A percentile compares a stretch with the other conserved stretches of the same genome.
Conservation (phyloP, 2,329 filamentous ascomycete genomes). For the Thelonectria rubi region DNA sequence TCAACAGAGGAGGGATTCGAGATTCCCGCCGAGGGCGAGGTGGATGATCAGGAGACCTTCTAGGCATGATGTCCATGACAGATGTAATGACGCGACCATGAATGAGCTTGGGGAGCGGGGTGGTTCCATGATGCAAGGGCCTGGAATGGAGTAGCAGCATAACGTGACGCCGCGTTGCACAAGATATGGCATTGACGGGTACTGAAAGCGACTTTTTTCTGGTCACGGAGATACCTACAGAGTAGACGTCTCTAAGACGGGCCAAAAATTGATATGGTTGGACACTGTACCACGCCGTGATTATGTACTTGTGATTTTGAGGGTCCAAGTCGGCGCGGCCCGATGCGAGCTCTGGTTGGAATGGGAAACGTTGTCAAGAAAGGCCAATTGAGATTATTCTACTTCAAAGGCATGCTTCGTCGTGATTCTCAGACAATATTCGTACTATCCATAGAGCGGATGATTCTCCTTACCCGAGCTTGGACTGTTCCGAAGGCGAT, state of each 20-base stretch:
- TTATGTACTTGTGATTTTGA: background rate
- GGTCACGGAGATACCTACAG: slow-evolving; percentile 19
- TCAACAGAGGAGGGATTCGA: slow-evolving; percentile 94
- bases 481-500: too few relatives aligned
- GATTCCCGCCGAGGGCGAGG: slow-evolving; percentile 83
- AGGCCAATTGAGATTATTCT: too few relatives aligned
- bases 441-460: too few relatives aligned
- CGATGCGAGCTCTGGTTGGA: slow-evolving; percentile 6
- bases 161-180: slow-evolving; percentile 32
- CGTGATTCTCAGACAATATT: too few relatives aligned
- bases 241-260: slow-evolving; percentile 12
- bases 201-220: slow-evolving; percentile 40
- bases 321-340: slow-evolving; percentile 1
- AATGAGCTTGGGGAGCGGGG: slow-evolving; percentile 31
- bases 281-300: slow-evolving; percentile 24
- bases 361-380: too few relatives aligned
- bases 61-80: slow-evolving; percentile 48
- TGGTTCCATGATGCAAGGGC: slow-evolving; percentile 36
- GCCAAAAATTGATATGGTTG: slow-evolving; percentile 29
- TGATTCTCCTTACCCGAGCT: too few relatives aligned
- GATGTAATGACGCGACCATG: slow-evolving; percentile 43
- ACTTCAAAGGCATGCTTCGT: too few relatives aligned
- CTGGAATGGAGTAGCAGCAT: slow-evolving; percentile 41
- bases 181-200: slow-evolving; percentile 31
- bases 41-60: slow-evolving; percentile 84